These are phyloP conservation scores for Aspergillus melleus DNA, from an alignment of 2,329 filamentous ascomycete genomes.

Conservation along the genomic window DNA sequence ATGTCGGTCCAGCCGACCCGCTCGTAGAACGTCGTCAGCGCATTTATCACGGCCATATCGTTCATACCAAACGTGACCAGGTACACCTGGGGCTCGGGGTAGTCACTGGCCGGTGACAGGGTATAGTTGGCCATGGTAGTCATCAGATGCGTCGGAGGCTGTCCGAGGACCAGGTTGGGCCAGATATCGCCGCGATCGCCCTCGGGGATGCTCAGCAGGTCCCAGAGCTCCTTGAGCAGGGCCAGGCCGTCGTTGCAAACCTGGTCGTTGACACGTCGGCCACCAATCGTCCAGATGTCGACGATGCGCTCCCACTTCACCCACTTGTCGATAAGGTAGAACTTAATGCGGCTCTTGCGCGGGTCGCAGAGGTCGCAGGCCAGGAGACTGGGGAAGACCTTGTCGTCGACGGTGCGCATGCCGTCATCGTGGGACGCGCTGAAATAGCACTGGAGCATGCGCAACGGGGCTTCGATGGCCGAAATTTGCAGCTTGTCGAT, in stretches of 20 bases:
- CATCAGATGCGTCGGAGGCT: background rate
- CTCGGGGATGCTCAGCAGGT: background rate
- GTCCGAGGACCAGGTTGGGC: background rate
- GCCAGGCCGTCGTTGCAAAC: background rate
- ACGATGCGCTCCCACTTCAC: background rate
- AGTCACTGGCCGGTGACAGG: background rate
- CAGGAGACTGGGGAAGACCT: background rate
- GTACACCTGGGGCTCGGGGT: background rate
- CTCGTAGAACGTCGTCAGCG: background rate
- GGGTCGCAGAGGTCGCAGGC: background rate
- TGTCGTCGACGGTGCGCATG: background rate
- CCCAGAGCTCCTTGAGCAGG: background rate
- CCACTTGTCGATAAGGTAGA: background rate
- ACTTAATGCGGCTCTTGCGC: background rate
- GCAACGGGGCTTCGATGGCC: background rate
- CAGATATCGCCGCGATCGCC: background rate
- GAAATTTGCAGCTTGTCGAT: background rate
- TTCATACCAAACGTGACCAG: background rate
- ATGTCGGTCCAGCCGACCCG: background rate
- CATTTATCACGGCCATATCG: background rate
- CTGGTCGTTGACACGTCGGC: background rate
- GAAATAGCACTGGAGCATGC: background rate
- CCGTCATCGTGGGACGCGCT: background rate
- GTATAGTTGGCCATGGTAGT: background rate
- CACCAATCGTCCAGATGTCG: background rate